Evolutionary conservation across 2,329 filamentous ascomycete genomes (phyloP).

Genomic region (Botryotinia calthae): DNA sequence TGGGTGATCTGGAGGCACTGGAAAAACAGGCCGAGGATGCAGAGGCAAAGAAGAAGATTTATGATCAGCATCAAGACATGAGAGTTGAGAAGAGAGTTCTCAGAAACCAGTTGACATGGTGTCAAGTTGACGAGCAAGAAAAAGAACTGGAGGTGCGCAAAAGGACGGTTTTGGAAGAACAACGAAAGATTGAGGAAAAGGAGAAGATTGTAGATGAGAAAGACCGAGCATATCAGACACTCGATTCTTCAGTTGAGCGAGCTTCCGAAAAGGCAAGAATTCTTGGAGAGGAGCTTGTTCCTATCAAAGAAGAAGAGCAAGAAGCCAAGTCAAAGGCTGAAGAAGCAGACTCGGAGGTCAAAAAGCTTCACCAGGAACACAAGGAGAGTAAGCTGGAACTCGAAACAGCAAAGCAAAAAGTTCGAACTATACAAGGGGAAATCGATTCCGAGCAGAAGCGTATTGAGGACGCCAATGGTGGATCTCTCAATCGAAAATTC

Average conservation of each 20-base stretch:
- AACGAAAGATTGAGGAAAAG: constrained; percentile 41
- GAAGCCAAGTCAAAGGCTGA: constrained; percentile 53
- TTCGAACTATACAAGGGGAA: constrained; percentile 46
- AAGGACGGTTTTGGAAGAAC: constrained; percentile 36
- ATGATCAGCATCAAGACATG: constrained; percentile 65
- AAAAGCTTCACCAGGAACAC: constrained; percentile 59
- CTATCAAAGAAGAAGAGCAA: constrained; percentile 47
- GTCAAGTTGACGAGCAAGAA: constrained; percentile 78
- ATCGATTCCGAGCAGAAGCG: constrained; percentile 58
- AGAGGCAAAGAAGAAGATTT: constrained; percentile 60
- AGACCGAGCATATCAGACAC: constrained; percentile 39
- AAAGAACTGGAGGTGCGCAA: constrained; percentile 46
- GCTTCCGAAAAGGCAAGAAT: constrained; percentile 30
- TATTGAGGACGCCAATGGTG: constrained; percentile 67
- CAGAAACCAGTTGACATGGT: constrained; percentile 75
- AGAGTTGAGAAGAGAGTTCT: constrained; percentile 58
- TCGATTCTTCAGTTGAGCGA: constrained; percentile 40
- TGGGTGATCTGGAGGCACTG: constrained; percentile 62
- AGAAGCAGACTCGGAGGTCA: constrained; percentile 52
- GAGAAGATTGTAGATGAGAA: constrained; percentile 51
- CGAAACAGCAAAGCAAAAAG: constrained; percentile 50
- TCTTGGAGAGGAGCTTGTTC: constrained; percentile 39
- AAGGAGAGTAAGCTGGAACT: constrained; percentile 61
- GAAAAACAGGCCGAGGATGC: constrained; percentile 59
- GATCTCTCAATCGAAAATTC: constrained; percentile 61